Conservation (phyloP, 139 green algal genomes). For the Parachlorella kessleri region DNA sequence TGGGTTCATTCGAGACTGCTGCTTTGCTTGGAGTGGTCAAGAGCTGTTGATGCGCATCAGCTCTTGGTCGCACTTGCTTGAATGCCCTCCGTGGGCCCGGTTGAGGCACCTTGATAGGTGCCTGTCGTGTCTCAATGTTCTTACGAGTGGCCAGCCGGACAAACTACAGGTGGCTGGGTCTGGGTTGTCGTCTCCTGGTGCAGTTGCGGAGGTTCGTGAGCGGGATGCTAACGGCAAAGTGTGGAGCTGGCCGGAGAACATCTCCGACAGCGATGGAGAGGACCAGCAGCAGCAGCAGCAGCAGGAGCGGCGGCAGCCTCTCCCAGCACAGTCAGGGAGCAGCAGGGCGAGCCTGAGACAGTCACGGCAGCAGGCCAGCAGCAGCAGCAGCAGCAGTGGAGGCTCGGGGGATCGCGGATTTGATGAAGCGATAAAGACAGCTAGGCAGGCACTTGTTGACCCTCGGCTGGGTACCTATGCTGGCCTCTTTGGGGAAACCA, state of each 20-base stretch:
- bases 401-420: background rate
- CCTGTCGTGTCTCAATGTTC: too few species aligned
- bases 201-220: conserved; percentile 28
- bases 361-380: too few species aligned
- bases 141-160: too few species aligned
- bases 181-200: too few species aligned
- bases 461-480: background rate
- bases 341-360: too few species aligned
- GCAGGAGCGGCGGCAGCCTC: conserved; percentile 3
- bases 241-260: conserved; percentile 12
- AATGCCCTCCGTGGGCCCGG: too few species aligned
- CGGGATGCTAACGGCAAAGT: conserved; percentile 13
- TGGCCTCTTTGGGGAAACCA: background rate
- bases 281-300: background rate
- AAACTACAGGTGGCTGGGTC: too few species aligned
- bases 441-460: background rate
- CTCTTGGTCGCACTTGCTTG: too few species aligned
- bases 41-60: too few species aligned
- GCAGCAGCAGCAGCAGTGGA: background rate
- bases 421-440: conserved; percentile 9
- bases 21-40: too few species aligned
- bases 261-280: background rate
- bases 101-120: too few species aligned
- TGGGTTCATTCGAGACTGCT: too few species aligned
- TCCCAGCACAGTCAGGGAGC: conserved; percentile 9